Evolutionary conservation across 2,329 filamentous ascomycete species (phyloP).

Genomic region (Fusarium sp.): DNA sequence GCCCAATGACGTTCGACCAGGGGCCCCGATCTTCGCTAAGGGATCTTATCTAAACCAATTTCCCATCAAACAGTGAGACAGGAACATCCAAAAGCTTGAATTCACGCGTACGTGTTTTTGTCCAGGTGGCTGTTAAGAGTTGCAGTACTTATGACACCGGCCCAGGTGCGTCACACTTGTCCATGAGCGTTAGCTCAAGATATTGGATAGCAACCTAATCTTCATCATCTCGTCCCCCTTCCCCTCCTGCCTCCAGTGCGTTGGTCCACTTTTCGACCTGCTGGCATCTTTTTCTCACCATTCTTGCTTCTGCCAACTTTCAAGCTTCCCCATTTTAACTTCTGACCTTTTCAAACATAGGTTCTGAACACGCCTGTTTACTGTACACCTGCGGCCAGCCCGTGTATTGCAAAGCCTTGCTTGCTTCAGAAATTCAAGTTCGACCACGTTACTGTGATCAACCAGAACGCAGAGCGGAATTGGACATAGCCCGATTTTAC

Average conservation of each 20-base stretch:
- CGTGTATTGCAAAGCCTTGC: neutral
- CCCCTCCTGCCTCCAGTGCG: conserved; percentile 5
- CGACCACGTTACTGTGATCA: neutral
- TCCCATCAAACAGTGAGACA: conserved; percentile 19
- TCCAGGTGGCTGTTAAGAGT: neutral
- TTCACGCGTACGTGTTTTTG: neutral
- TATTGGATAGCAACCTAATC: neutral
- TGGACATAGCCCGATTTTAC: conserved; percentile 17
- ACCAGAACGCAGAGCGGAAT: conserved; percentile 19
- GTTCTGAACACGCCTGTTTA: conserved; percentile 1
- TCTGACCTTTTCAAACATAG: neutral
- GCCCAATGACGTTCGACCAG: conserved; percentile 34
- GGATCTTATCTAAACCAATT: conserved; percentile 27
- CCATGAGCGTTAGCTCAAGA: neutral
- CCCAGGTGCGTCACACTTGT: neutral
- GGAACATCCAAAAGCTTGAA: conserved; percentile 2
- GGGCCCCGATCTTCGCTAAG: conserved; percentile 9
- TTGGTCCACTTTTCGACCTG: conserved; percentile 35
- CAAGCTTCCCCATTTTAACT: conserved; percentile 3
- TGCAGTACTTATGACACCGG: neutral
- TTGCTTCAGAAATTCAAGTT: neutral
- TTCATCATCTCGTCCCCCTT: conserved; percentile 1
- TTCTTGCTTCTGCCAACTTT: conserved; percentile 28
- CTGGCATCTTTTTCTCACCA: conserved; percentile 30
- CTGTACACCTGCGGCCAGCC: neutral